Evolutionary conservation across 192 early-diverging fungal genomes (phyloP).

Genomic region (Thamnidium elegans): DNA sequence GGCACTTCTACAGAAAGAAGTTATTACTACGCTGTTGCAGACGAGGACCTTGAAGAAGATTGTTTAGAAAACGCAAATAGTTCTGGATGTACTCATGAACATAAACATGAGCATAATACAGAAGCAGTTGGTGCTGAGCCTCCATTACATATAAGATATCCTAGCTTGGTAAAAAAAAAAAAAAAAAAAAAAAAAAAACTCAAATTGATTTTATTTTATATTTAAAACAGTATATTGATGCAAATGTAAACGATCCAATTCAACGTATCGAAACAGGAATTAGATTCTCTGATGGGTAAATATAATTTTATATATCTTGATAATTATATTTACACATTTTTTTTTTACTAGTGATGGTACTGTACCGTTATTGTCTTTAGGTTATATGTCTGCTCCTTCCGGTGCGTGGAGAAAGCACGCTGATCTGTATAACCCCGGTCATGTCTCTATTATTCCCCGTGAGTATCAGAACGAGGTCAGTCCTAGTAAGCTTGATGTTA

Average conservation of each 20-base stretch:
- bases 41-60: constrained; percentile 25
- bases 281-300: constrained; percentile 63
- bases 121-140: neutral
- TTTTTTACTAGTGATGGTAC: constrained; percentile 72
- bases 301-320: neutral
- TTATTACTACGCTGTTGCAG: constrained; percentile 64
- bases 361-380: constrained; percentile 80
- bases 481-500: constrained; percentile 57
- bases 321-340: neutral
- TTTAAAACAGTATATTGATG: constrained; percentile 48
- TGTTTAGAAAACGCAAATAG: neutral
- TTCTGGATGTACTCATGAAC: neutral
- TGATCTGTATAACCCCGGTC: constrained; percentile 74
- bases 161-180: constrained; percentile 2
- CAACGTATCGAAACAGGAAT: constrained; percentile 68
- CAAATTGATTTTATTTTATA: no score
- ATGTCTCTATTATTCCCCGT: constrained; percentile 63
- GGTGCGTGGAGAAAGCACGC: constrained; percentile 70
- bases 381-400: constrained; percentile 79
- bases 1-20: constrained; percentile 77
- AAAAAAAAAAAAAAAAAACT: neutral
- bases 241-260: constrained; percentile 52
- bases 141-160: neutral
- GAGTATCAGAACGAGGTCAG: constrained; percentile 63
- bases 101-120: neutral